Base-by-base conservation (phyloP, 257 asterid species). In the Orobanche coerulescens region DNA sequence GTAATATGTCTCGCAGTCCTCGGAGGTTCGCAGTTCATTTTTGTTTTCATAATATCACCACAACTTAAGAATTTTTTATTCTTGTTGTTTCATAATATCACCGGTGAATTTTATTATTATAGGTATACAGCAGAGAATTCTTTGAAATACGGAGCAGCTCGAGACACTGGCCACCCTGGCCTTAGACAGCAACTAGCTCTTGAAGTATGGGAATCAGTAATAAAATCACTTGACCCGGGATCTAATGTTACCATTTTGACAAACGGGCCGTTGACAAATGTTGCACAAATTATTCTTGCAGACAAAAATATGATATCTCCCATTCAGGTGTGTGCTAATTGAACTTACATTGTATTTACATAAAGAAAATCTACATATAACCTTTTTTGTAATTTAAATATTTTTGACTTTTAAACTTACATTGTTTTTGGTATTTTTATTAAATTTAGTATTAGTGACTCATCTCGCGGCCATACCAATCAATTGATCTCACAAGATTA, bases 51-150 rank as follows among this genome's bases (percentile, higher is more conserved):
- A 24, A 0, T 11, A 50, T 51, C 36, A 51, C 5, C 11, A 15
- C 14, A 13, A 53, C 26, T 4, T 37, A 18, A 19, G 20, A 6
- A 43, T 9, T 59, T 51, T 9, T 4, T 16, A 5, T n/a, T 2
- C 1, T 12, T 62, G 10, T 20, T 50, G 0, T 50, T 8, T 25
- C 8, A 1, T 50, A 10, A 2, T 23, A 0, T 11, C 2, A 48
- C 16, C 14, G 12, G 4, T 42, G 48, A 18, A 6, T 47, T 47
- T 8, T 54, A 30, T 28, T 5, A 2, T 70, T 62, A 23, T 65
- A 90, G 97, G 78, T 83, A 85, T 30, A 87, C 97, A 54, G 79
- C 85, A 25, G 90, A 91, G 58, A 83, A 91, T 58, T 82, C 90
- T 8, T 77, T 77, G 63, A 67, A 74, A 61, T 79, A 51, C 43